A percentile compares a stretch with the other conserved stretches of the same genome.
Evolutionary conservation across 1,284 basidiomycete genomes (phyloP).

Genomic region (Ceratobasidium sp.): DNA sequence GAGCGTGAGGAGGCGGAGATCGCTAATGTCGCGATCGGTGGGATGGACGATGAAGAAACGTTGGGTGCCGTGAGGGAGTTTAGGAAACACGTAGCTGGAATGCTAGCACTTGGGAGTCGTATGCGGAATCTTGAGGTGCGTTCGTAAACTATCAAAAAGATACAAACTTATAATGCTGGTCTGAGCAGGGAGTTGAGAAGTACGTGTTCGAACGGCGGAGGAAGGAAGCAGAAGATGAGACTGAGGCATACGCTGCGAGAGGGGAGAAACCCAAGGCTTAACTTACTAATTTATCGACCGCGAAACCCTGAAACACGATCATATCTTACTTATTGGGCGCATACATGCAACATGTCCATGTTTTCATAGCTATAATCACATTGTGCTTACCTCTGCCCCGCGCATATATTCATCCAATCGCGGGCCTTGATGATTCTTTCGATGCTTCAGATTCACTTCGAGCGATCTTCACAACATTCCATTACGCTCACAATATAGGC

Average conservation of each 20-base stretch:
- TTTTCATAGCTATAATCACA: no score
- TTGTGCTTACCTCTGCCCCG: no score
- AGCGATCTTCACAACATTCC: no score
- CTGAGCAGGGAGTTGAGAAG: slow-evolving; percentile 34
- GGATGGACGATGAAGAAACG: slow-evolving; percentile 47
- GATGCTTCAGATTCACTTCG: no score
- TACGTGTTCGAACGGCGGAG: slow-evolving; percentile 46
- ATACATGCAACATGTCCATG: background rate
- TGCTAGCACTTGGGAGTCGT: slow-evolving; percentile 46
- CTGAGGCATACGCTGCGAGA: background rate
- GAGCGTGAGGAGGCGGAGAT: slow-evolving; percentile 44
- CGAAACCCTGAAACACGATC: background rate
- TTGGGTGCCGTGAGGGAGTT: slow-evolving; percentile 46
- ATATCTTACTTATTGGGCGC: background rate
- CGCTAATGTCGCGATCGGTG: slow-evolving; percentile 40
- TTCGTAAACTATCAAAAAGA: background rate
- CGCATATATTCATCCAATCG: no score
- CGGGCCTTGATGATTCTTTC: no score
- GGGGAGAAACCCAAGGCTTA: slow-evolving; percentile 1
- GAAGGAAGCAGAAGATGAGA: slow-evolving; percentile 38
- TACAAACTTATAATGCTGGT: background rate
- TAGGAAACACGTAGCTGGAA: slow-evolving; percentile 44
- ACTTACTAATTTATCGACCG: background rate
- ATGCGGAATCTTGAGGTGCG: slow-evolving; percentile 46
- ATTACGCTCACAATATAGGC: no score